These are phyloP conservation scores for Brasenia schreberi DNA, from an alignment of 164 flowering plant genomes.

Conservation along the genomic window DNA sequence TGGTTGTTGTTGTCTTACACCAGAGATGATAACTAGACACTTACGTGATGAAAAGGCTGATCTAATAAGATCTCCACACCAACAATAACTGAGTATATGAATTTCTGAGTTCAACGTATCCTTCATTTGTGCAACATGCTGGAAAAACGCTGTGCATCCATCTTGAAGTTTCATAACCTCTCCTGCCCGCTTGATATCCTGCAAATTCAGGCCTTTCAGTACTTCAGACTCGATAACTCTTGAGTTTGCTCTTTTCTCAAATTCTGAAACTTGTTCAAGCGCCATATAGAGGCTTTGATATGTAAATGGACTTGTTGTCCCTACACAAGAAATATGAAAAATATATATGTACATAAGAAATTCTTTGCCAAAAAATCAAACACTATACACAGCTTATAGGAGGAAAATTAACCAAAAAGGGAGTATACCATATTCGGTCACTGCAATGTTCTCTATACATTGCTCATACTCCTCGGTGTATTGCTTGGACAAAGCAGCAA, in stretches of 20 bases:
- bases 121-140: conserved; percentile 28
- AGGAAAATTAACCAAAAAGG: too few species aligned
- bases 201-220: conserved; percentile 64
- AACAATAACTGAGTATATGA: conserved; percentile 77
- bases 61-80: conserved; percentile 89
- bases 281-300: conserved; percentile 46
- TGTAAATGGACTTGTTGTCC: conserved; percentile 37
- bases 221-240: conserved; percentile 72
- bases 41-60: conserved; percentile 80
- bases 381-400: neutral
- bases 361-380: neutral
- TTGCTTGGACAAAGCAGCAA: conserved; percentile 62
- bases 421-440: conserved; percentile 36
- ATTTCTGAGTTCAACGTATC: conserved; percentile 39
- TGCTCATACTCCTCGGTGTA: conserved; percentile 89
- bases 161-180: conserved; percentile 59
- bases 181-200: conserved; percentile 74
- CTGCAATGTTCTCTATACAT: conserved; percentile 63
- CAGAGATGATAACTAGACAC: neutral
- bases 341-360: too few species aligned
- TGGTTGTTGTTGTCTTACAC: too few species aligned
- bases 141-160: conserved; percentile 59
- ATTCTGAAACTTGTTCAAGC: conserved; percentile 54
- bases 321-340: neutral
- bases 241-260: conserved; percentile 68